These are phyloP conservation scores for Crithidia mellificae DNA, from an alignment of 208 protist species.

Conservation along the genomic window DNA sequence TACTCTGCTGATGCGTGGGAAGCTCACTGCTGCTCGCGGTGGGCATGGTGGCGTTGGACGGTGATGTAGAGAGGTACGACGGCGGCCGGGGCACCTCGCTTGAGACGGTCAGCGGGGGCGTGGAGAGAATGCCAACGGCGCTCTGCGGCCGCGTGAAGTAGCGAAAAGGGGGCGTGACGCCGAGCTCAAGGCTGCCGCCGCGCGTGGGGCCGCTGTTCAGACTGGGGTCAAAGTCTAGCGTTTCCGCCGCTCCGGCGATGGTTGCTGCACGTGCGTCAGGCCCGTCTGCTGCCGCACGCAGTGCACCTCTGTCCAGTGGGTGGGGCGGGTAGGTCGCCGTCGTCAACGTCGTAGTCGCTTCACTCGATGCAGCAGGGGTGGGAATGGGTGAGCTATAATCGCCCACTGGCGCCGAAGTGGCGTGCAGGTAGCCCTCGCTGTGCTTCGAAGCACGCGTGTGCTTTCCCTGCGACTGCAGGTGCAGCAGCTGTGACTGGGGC, in stretches of 20 bases:
- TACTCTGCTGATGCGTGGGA: too few relatives aligned
- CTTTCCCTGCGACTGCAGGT: background rate
- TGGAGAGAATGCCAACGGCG: background rate
- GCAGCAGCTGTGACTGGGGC: background rate
- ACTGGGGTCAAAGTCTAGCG: background rate
- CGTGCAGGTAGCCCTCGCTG: background rate
- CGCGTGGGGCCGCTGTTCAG: background rate
- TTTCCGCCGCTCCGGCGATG: background rate
- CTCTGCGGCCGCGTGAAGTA: conserved; percentile 22
- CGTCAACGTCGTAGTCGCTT: background rate
- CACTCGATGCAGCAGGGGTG: too few relatives aligned
- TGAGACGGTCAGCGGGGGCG: background rate
- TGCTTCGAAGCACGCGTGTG: background rate
- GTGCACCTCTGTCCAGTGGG: background rate
- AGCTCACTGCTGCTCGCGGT: too few relatives aligned
- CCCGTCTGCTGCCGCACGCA: too few relatives aligned
- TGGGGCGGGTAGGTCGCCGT: background rate
- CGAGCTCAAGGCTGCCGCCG: conserved; percentile 1
- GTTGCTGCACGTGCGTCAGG: too few relatives aligned
- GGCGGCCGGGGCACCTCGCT: background rate
- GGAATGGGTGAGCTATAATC: background rate
- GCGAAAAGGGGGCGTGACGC: conserved; percentile 3
- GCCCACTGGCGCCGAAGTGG: background rate
- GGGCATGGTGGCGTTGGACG: too few relatives aligned
- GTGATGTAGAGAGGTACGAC: too few relatives aligned